Evolutionary conservation across 2,329 filamentous ascomycete species (phyloP), one percentile per base, ranked within the genome.

Genomic region (Fusarium setosum): DNA sequence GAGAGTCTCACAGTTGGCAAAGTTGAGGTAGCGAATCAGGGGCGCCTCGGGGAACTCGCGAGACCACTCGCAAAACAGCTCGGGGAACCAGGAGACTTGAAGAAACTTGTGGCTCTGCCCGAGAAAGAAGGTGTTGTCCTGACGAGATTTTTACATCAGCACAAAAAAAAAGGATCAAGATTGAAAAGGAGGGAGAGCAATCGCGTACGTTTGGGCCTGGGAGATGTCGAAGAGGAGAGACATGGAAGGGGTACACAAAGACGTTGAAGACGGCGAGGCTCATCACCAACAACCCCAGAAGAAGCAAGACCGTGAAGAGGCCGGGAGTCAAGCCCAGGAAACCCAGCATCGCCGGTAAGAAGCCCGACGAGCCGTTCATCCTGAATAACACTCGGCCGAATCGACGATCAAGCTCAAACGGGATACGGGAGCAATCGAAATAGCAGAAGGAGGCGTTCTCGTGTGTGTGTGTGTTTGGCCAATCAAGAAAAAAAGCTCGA

Each of bases 141-240:
- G 23, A 11, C 17, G 24, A n/a, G n/a, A n/a, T n/a, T 10, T 35
- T 13, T 4, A 11, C 6, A 18, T 66, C 53, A 66, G 53, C 17
- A 31, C 3, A 26, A 10, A n/a, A 29, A 29, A 29, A 3, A 15
- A 13, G 31, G 13, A 11, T 4, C 31, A 35, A 24, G n/a, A 17
- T 6, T 18, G n/a, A 2, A 17, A 35, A 3, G 9, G 15, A 12
- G 12, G 45, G 13, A 10, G 18, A 11, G 37, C n/a, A n/a, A n/a
- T n/a, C n/a, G 23, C 65, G 9, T 64, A 82, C 81, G 69, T 75
- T 79, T 15, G 82, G 82, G 1, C 80, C 81, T 0, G 82, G 82
- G 2, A 84, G 64, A 48, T 80, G 70, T 13, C 81, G 75, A n/a
- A 83, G 70, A 0, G 81, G 78, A 0, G 82, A 84, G 42, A 81